phyloP scores from a whole-genome alignment of 192 early-diverging fungal genomes.

The Rhizoclosmatium globosum region DNA sequence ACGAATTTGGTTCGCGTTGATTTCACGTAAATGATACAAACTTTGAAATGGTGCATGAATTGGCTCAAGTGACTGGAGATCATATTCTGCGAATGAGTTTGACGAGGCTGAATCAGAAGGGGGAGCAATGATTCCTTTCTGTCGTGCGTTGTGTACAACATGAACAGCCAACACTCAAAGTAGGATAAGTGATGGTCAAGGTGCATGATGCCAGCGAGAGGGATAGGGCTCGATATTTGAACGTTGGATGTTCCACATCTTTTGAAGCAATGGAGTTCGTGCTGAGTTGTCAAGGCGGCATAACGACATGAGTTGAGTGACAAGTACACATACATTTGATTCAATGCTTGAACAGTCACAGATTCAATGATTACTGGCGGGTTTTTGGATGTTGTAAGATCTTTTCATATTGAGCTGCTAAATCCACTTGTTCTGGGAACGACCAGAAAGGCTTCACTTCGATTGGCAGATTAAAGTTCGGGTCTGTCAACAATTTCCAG shows the following conservation, averaged over 20 bases:
- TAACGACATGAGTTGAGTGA: not conserved
- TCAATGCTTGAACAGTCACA: not conserved
- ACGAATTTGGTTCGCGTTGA: not conserved
- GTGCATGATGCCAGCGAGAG: not conserved
- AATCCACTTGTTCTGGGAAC: not conserved
- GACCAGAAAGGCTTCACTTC: not conserved
- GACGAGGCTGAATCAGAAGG: not conserved
- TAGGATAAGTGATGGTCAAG: not conserved
- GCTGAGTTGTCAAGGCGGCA: not conserved
- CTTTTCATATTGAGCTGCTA: not conserved
- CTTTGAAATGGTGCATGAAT: not conserved
- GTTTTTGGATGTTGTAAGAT: not conserved
- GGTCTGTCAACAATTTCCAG: not conserved
- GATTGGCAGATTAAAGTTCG: not conserved
- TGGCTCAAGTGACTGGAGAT: not conserved
- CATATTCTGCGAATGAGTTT: not conserved
- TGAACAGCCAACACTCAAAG: not conserved
- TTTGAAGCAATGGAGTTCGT: not conserved
- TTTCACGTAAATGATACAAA: not conserved
- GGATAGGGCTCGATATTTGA: not conserved
- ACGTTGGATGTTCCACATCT: not conserved
- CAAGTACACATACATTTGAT: not conserved
- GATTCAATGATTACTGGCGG: not conserved
- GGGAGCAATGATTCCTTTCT: not conserved
- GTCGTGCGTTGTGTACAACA: not conserved